phyloP scores from a whole-genome alignment of 805 yeast genomes.

The Wickerhamiella alocasiicola region DNA sequence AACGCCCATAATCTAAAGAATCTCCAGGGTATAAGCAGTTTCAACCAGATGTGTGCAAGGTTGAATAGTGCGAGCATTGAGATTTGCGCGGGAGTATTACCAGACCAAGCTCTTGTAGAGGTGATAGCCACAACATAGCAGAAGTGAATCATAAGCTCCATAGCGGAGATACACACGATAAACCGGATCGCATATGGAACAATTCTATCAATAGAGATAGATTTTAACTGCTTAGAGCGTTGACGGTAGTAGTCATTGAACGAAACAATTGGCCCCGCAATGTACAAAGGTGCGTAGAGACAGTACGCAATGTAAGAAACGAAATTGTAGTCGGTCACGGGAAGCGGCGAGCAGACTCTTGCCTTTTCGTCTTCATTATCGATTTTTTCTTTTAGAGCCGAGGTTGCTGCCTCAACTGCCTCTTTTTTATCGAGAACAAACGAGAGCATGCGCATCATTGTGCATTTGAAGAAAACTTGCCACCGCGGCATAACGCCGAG shows the following conservation, averaged over 20 bases:
- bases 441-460: constrained; percentile 71
- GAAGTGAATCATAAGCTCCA: constrained; percentile 82
- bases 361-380: constrained; percentile 19
- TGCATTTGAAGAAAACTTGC: constrained; percentile 93
- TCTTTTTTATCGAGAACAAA: constrained; percentile 50
- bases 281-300: constrained; percentile 75
- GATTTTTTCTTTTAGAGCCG: neutral
- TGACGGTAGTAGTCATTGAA: constrained; percentile 86
- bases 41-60: constrained; percentile 84
- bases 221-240: constrained; percentile 37
- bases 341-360: constrained; percentile 38
- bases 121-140: constrained; percentile 91
- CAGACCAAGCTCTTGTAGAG: constrained; percentile 78
- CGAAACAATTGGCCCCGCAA: constrained; percentile 91
- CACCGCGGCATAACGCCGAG: constrained; percentile 68
- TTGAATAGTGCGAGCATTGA: constrained; percentile 91
- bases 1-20: constrained; percentile 86
- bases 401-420: constrained; percentile 10
- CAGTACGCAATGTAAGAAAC: constrained; percentile 62
- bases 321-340: constrained; percentile 46
- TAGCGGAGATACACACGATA: constrained; percentile 58
- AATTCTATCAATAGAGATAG: constrained; percentile 40
- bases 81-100: constrained; percentile 81
- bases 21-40: constrained; percentile 90
- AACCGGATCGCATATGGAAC: constrained; percentile 59